A percentile compares a stretch with the other conserved stretches of the same genome.
These are phyloP conservation scores for Cladosporium sp. DNA, from an alignment of 2,329 filamentous ascomycete genomes.

Conservation along the genomic window DNA sequence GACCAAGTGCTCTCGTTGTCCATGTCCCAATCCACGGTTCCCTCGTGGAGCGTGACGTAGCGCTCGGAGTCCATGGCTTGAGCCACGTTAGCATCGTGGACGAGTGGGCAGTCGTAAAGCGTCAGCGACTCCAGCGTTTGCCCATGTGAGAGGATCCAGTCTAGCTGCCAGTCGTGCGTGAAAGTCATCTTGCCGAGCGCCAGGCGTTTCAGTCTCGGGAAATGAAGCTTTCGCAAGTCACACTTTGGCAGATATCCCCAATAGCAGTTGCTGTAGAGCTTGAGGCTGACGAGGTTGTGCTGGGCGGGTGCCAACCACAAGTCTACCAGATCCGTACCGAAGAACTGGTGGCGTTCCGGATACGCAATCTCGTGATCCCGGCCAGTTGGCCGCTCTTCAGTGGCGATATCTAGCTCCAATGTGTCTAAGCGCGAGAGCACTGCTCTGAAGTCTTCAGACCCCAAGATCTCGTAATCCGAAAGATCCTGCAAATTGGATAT, in stretches of 20 bases:
- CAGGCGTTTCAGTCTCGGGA: slow-evolving; percentile 44
- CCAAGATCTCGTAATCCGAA: slow-evolving; percentile 15
- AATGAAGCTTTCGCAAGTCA: slow-evolving; percentile 37
- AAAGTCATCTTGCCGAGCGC: slow-evolving; percentile 46
- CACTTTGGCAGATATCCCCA: slow-evolving; percentile 46
- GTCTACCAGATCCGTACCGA: slow-evolving; percentile 23
- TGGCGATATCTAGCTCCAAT: slow-evolving; percentile 27
- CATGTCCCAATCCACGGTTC: background rate
- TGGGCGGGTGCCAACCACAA: slow-evolving; percentile 30
- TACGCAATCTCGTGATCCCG: slow-evolving; percentile 23
- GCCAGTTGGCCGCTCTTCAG: slow-evolving; percentile 22
- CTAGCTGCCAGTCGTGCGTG: slow-evolving; percentile 47
- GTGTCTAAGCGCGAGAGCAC: slow-evolving; percentile 23
- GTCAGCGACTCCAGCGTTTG: slow-evolving; percentile 44
- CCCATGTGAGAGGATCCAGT: slow-evolving; percentile 47
- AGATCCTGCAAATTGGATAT: slow-evolving; percentile 32
- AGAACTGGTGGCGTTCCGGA: slow-evolving; percentile 25
- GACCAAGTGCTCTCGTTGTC: background rate
- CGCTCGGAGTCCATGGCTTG: background rate
- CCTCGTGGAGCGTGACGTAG: background rate
- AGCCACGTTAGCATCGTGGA: background rate
- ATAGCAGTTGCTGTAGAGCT: slow-evolving; percentile 40
- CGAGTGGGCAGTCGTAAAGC: slow-evolving; percentile 44
- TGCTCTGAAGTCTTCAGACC: slow-evolving; percentile 22
- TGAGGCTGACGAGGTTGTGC: slow-evolving; percentile 38